These are phyloP conservation scores for Streptanthus diversifolius DNA, from an alignment of 345 rosid species.

Conservation along the genomic window DNA sequence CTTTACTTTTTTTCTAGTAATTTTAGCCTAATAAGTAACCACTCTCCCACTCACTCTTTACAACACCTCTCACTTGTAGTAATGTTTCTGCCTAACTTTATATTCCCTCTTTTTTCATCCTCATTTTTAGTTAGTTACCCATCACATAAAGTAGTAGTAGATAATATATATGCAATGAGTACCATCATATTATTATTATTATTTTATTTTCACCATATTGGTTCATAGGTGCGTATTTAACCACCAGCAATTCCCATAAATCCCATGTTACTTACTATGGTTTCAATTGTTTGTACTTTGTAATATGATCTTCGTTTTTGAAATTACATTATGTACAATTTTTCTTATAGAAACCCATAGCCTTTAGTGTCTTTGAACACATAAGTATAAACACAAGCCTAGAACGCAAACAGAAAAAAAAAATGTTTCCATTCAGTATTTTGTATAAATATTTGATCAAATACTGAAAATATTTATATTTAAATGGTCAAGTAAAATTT, in stretches of 20 bases:
- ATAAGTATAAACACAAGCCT: too few species aligned
- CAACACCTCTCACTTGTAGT: conserved; percentile 1
- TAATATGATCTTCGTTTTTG: neutral
- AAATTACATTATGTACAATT: neutral
- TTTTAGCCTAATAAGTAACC: conserved; percentile 30
- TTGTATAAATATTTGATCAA: neutral
- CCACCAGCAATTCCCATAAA: neutral
- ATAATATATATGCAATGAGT: neutral
- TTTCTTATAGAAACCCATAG: too few species aligned
- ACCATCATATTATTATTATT: neutral
- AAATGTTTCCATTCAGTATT: neutral
- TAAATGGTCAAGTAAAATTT: neutral
- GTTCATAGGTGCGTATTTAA: neutral
- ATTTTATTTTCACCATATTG: neutral
- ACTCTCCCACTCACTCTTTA: conserved; percentile 8
- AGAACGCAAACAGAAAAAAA: too few species aligned
- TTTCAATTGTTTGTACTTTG: neutral
- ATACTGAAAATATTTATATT: neutral
- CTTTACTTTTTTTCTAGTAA: conserved; percentile 17
- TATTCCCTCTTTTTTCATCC: conserved; percentile 18
- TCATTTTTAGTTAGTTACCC: neutral
- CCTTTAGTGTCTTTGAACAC: too few species aligned
- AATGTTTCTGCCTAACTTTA: conserved; percentile 32
- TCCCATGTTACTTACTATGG: neutral
- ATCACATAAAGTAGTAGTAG: neutral